Evolutionary conservation across 2,329 filamentous ascomycete species (phyloP), one percentile per base, ranked within the genome.

Genomic region (Aspergillus persii): DNA sequence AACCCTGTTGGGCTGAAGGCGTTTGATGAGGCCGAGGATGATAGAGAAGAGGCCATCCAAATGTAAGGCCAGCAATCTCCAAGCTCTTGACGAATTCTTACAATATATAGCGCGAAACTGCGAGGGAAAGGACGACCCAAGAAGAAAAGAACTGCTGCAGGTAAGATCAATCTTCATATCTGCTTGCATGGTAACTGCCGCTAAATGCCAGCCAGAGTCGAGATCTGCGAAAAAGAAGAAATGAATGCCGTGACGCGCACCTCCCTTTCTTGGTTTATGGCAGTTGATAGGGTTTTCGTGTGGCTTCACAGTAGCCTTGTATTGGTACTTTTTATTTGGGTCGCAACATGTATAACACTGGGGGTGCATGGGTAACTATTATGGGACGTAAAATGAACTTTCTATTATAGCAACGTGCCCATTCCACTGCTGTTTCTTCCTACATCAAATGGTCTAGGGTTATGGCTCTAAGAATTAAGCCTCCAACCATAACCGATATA

Each of bases 81-180:
- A 23, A 8, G 33, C 54, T 41, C 54, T 4, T 8, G 9, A 27
- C 46, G 4, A 15, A 30, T 48, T 27, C 39, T 4, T 27, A 61
- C 8, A 60, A 26, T 58, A 46, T 63, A 11, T 69, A 91, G 89
- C 69, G 79, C 89, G 68, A 93, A 91, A 76, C 77, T 84, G 31
- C 88, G 92, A 80, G 93, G 92, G 66, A 97, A 98, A 82, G 89
- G 89, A 57, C 86, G 89, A 49, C 92, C 94, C 7, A 89, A 96
- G 85, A 97, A 96, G 86, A 96, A 95, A 83, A 88, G 82, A 72
- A 87, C 82, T 26, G 74, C 73, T 31, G 77, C 73, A 65, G 77
- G 77, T 79, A 71, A 66, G 67, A 27, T 23, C 36, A 3, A 12
- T 26, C 26, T 30, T 26, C 18, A 48, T 9, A 15, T 44, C 47